Percentiles rank a stretch among this genome's conserved stretches.
Conservation (phyloP, 83 land plant species). For the Larix sibirica region DNA sequence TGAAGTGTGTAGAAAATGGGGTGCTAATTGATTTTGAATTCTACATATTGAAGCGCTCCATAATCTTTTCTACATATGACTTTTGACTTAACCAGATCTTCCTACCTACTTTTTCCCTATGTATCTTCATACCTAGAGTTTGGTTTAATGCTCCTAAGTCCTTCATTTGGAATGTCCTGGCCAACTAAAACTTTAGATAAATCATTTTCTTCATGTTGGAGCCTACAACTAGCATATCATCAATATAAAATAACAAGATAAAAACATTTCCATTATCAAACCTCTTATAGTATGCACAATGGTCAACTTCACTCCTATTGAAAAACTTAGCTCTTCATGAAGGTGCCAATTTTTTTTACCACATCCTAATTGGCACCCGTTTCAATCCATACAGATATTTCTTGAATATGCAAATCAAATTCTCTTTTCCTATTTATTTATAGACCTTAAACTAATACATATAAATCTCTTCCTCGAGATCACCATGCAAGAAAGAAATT, state of each 20-base stretch:
- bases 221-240: neutral
- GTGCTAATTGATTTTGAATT: too few relatives aligned
- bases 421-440: too few relatives aligned
- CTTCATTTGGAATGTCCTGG: conserved; percentile 2
- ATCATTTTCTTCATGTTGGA: neutral
- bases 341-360: conserved; percentile 21
- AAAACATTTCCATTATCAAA: neutral
- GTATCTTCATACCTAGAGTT: neutral
- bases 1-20: too few relatives aligned
- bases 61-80: too few relatives aligned
- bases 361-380: conserved; percentile 22
- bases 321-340: conserved; percentile 11
- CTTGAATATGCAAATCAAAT: conserved; percentile 14
- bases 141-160: neutral
- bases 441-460: too few relatives aligned
- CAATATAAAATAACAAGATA: neutral
- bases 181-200: neutral
- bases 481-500: conserved; percentile 27
- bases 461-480: conserved; percentile 27
- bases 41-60: too few relatives aligned
- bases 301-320: neutral
- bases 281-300: neutral
- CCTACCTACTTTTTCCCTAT: neutral
- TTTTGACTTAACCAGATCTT: too few relatives aligned
- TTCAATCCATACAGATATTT: conserved; percentile 19